Conservation (phyloP, 768 basidiomycete species). For the Infundibulicybe gibba region DNA sequence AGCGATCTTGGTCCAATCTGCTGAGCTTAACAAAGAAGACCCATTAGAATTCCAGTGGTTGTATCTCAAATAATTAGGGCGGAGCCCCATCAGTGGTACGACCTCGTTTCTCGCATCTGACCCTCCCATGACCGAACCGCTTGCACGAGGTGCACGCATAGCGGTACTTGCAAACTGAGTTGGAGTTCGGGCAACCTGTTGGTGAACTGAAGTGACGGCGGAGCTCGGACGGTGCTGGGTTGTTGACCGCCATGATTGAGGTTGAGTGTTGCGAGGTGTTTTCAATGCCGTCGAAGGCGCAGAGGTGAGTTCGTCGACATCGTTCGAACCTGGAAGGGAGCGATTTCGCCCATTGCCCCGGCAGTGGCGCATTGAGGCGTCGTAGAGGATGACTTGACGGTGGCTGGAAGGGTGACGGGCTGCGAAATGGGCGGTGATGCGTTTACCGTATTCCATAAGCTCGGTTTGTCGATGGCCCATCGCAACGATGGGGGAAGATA, state of each 20-base stretch:
- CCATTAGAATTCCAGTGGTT: background rate
- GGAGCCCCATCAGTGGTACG: background rate
- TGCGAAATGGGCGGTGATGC: slow-evolving; percentile 15
- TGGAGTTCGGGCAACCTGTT: background rate
- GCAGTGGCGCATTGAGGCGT: too few species aligned
- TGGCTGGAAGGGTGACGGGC: slow-evolving; percentile 15
- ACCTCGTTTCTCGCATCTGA: background rate
- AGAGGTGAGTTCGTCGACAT: too few species aligned
- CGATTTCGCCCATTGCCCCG: too few species aligned
- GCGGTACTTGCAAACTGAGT: background rate
- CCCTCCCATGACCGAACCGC: background rate
- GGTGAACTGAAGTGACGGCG: too few species aligned
- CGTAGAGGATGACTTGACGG: too few species aligned
- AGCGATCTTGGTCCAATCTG: too few species aligned
- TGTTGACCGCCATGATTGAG: too few species aligned
- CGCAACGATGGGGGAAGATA: slow-evolving; percentile 21
- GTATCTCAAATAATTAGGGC: background rate
- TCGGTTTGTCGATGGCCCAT: slow-evolving; percentile 11
- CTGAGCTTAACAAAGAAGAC: too few species aligned
- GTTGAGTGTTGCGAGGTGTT: too few species aligned
- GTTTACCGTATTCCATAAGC: slow-evolving; percentile 13
- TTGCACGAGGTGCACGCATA: background rate
- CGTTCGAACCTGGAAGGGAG: too few species aligned
- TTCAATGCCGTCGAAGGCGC: too few species aligned
- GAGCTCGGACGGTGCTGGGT: background rate